Evolutionary conservation across 176 grass and related monocot species (phyloP).

Genomic region (Oryza glumipatula): DNA sequence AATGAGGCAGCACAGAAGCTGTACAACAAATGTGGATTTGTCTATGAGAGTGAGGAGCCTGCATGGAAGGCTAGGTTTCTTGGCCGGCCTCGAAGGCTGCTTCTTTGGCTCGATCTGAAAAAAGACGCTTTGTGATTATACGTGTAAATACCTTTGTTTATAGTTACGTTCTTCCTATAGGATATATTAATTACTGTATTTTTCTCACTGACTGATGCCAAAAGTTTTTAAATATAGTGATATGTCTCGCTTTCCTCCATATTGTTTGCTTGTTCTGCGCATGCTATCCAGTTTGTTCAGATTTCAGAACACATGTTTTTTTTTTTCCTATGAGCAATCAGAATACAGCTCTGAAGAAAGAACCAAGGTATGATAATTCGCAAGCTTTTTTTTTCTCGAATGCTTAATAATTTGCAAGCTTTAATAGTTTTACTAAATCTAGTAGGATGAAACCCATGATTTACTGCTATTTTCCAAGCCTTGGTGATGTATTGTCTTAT

Average conservation of each 20-base stretch:
- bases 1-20: conserved; percentile 79
- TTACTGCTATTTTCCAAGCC: background rate
- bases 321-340: background rate
- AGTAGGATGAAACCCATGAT: no score
- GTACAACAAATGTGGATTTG: conserved; percentile 88
- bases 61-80: conserved; percentile 86
- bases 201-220: background rate
- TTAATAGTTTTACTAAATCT: background rate
- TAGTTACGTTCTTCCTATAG: background rate
- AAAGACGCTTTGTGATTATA: conserved; percentile 40
- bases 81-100: conserved; percentile 71
- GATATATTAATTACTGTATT: background rate
- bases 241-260: background rate
- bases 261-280: background rate
- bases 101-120: conserved; percentile 87
- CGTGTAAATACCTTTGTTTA: conserved; percentile 41
- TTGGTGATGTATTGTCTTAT: background rate
- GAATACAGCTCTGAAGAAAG: background rate
- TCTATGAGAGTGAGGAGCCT: conserved; percentile 89
- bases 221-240: conserved; percentile 10
- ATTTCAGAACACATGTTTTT: background rate
- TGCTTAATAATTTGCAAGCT: background rate
- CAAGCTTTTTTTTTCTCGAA: background rate
- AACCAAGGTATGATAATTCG: background rate
- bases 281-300: background rate